phyloP scores from a whole-genome alignment of 225 moss, liverwort and hornwort species.

The Bryoerythrophyllum caledonicum region DNA sequence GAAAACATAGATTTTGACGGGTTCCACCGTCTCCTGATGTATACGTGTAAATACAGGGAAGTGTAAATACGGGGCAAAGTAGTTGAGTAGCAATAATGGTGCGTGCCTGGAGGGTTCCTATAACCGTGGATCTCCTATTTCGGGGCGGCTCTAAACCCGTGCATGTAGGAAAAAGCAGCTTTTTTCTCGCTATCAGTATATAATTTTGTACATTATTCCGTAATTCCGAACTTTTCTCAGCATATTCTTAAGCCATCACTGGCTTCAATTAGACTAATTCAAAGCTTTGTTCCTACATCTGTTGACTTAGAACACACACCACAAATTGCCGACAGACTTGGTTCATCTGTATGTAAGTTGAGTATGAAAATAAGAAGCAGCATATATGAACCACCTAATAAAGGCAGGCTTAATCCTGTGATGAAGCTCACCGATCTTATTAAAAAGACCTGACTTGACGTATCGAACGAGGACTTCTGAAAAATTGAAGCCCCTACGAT shows the following conservation, averaged over 20 bases:
- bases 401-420: no score
- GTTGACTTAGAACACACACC: not conserved
- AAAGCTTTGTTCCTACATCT: not conserved
- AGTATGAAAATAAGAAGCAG: not conserved
- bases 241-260: not conserved
- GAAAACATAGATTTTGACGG: no score
- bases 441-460: no score
- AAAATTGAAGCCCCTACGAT: not conserved
- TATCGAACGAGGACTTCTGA: not conserved
- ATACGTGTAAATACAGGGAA: not conserved
- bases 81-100: conserved; percentile 8
- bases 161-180: not conserved
- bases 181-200: not conserved
- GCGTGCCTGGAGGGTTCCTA: not conserved
- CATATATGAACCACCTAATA: no score
- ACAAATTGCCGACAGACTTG: not conserved
- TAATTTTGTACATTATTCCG: not conserved
- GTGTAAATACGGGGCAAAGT: not conserved
- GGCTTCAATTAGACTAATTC: not conserved
- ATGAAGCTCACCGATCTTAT: no score
- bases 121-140: not conserved
- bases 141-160: not conserved
- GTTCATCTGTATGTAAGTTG: not conserved
- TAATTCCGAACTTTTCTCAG: no score
- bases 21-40: no score